These are phyloP conservation scores for Ramalina peruviana DNA, from an alignment of 495 filamentous ascomycete genomes.

Conservation along the genomic window DNA sequence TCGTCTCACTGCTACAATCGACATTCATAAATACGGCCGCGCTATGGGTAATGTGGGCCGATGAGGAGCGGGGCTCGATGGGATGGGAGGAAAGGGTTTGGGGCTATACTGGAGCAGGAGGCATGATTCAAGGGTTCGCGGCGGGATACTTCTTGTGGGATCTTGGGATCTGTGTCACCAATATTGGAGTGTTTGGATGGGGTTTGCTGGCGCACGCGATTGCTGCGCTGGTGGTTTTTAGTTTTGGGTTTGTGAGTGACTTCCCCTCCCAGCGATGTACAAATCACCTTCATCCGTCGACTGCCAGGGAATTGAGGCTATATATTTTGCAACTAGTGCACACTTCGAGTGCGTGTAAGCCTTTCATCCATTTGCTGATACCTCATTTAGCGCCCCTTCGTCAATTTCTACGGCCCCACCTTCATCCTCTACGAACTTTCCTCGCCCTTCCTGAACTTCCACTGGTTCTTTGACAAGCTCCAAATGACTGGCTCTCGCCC, in stretches of 20 bases:
- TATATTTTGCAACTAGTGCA: no score
- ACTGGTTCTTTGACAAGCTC: conserved; percentile 99
- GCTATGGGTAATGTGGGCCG: conserved; percentile 69
- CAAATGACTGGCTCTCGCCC: conserved; percentile 71
- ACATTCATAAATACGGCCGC: conserved; percentile 62
- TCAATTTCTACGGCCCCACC: conserved; percentile 79
- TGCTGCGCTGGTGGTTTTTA: conserved; percentile 73
- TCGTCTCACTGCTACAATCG: conserved; percentile 84
- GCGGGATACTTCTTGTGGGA: conserved; percentile 97
- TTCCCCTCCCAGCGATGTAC: background rate
- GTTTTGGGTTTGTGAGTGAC: conserved; percentile 75
- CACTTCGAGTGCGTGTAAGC: no score
- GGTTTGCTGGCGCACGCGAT: conserved; percentile 85
- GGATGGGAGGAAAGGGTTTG: conserved; percentile 64
- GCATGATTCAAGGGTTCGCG: conserved; percentile 72
- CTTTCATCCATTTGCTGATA: background rate
- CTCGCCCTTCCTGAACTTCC: conserved; percentile 84
- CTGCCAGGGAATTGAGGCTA: no score
- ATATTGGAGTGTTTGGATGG: conserved; percentile 70
- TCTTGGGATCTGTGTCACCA: conserved; percentile 52
- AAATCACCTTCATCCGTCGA: no score
- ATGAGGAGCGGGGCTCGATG: conserved; percentile 64
- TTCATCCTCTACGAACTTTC: conserved; percentile 99
- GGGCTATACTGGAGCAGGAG: conserved; percentile 74
- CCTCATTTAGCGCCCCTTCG: conserved; percentile 58